Percentiles rank a stretch among this genome's conserved stretches.
Conservation (phyloP, 257 asterid genomes). For the Thymus mandschuricus region DNA sequence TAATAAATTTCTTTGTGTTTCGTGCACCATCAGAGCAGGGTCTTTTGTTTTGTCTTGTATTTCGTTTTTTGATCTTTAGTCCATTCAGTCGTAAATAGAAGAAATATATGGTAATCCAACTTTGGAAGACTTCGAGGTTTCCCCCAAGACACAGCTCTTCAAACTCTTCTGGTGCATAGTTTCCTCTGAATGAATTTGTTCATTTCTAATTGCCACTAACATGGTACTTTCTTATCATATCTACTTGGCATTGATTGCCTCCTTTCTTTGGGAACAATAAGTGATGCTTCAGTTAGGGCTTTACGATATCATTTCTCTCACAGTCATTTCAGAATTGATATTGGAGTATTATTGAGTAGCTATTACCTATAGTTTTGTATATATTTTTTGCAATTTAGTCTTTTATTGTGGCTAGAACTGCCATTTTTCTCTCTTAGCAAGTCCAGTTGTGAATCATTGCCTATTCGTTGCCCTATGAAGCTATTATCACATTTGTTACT, state of each 20-base stretch:
- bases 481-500: constrained; percentile 26
- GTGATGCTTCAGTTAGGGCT: constrained; percentile 7
- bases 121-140: not conserved
- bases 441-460: constrained; percentile 17
- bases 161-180: constrained; percentile 13
- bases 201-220: not conserved
- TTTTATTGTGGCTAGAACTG: constrained; percentile 22
- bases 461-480: constrained; percentile 21
- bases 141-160: not conserved
- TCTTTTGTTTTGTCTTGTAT: not conserved
- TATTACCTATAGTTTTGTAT: constrained; percentile 20
- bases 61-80: constrained; percentile 4
- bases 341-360: constrained; percentile 20
- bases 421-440: constrained; percentile 9
- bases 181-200: constrained; percentile 6
- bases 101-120: not conserved
- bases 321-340: constrained; percentile 2
- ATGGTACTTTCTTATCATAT: not conserved
- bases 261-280: not conserved
- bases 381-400: constrained; percentile 4
- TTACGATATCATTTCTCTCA: not conserved
- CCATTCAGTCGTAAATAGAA: not conserved
- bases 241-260: not conserved
- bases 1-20: not conserved
- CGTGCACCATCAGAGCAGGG: not conserved